Evolutionary conservation across 139 green algal genomes (phyloP), one percentile per base, ranked within the genome.

Genomic region (Asterochloris erici): DNA sequence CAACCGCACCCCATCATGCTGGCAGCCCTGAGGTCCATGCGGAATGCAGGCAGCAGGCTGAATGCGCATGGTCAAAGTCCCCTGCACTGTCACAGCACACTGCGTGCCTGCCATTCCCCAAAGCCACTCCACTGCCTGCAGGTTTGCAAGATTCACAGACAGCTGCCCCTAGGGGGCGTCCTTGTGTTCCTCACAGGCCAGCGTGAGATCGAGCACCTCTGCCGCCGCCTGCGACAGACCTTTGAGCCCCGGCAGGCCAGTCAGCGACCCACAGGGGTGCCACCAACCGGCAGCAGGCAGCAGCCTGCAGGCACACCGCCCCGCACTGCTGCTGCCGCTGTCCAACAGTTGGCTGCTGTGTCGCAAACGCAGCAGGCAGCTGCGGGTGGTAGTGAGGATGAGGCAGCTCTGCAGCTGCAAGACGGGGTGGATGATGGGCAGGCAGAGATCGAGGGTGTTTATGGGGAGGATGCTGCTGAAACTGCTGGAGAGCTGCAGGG

Each of bases 171-270:
- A 0, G 97, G 97, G 11, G 96, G 93, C 15, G 88, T 99, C 24
- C 90, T 99, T 28, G 92, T 99, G 23, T 99, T 99, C 83, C 71
- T 99, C 2, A 99, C 96, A 0, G 96, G 95, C 10, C 95, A 98
- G 86, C 76, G 90, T 1, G 95, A 99, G 89, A 94, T 99, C 61
- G 91, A 98, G 84, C 63, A 89, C 70, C 82, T 97, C 23, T 94
- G 90, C 79, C 74, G n/a, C 26, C 83, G 85, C 73, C 91, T 98
- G 81, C 86, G 92, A 15, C 23, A 28, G 6, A 68, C 85, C 1
- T 95, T 96, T 77, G 19, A 76, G 10, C 73, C 73, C 62, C 23
- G 23, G 15, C 64, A 66, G 10, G 27, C 74, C 19, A 47, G 54
- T 19, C 54, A 0, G 68, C 14, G 0, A 11, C 68, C 68, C 26